A percentile compares a stretch with the other conserved stretches of the same genome.
Evolutionary conservation across 192 early-diverging fungal genomes (phyloP).

Genomic region (Dissophora ornata): DNA sequence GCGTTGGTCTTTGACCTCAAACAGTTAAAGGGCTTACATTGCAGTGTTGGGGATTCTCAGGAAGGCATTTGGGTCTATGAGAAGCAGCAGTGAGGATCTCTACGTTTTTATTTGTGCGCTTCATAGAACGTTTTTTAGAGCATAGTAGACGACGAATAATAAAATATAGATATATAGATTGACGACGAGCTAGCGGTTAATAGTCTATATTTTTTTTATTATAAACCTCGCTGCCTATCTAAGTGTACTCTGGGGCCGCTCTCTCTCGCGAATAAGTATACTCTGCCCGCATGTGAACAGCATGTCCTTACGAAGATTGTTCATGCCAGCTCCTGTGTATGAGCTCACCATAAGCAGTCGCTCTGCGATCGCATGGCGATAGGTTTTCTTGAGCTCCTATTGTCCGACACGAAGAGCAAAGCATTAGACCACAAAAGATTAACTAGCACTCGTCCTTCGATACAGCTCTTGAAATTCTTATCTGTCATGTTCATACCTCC

Average conservation of each 20-base stretch:
- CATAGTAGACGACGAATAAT: too few species aligned
- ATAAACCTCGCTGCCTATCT: background rate
- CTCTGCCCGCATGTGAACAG: slow-evolving; percentile 61
- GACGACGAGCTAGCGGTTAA: too few species aligned
- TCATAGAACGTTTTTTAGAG: too few species aligned
- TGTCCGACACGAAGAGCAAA: background rate
- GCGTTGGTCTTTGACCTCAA: slow-evolving; percentile 65
- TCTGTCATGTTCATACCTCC: slow-evolving; percentile 35
- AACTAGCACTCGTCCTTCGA: too few species aligned
- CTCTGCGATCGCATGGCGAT: slow-evolving; percentile 50
- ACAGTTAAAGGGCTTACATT: slow-evolving; percentile 56
- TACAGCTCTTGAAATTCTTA: background rate
- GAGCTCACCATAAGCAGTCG: slow-evolving; percentile 74
- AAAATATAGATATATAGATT: too few species aligned
- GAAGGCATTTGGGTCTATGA: slow-evolving; percentile 65
- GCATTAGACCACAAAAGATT: background rate
- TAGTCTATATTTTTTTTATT: too few species aligned
- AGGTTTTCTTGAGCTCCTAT: slow-evolving; percentile 41
- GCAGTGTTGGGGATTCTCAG: slow-evolving; percentile 51
- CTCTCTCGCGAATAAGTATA: slow-evolving; percentile 34
- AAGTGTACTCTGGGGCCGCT: slow-evolving; percentile 37
- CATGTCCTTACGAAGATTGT: slow-evolving; percentile 78
- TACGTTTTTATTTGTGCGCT: too few species aligned
- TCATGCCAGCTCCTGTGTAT: slow-evolving; percentile 66
- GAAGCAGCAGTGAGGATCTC: slow-evolving; percentile 11